Evolutionary conservation across 805 yeast species (phyloP).

Genomic region (Naumovozyma baii): DNA sequence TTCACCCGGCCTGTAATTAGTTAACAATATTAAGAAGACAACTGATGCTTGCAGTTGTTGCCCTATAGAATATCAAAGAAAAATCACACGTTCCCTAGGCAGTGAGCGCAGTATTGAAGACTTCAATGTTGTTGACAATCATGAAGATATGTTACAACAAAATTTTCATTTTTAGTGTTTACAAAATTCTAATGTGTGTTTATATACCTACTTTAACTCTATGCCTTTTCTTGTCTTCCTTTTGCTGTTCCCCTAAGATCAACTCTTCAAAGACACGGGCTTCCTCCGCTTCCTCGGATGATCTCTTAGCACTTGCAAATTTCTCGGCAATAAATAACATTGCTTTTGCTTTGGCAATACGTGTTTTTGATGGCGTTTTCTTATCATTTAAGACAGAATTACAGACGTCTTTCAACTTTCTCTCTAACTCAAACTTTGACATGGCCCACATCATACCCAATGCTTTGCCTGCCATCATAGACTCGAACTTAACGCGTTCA

Average conservation of each 20-base stretch:
- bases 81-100: too few relatives aligned
- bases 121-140: too few relatives aligned
- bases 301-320: slow-evolving; percentile 57
- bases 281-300: slow-evolving; percentile 86
- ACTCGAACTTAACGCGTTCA: slow-evolving; percentile 68
- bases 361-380: slow-evolving; percentile 45
- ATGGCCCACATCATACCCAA: slow-evolving; percentile 94
- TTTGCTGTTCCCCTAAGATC: slow-evolving; percentile 73
- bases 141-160: too few relatives aligned
- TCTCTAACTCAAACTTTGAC: slow-evolving; percentile 75
- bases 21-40: too few relatives aligned
- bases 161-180: too few relatives aligned
- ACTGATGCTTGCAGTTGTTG: too few relatives aligned
- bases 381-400: slow-evolving; percentile 69
- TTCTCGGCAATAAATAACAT: slow-evolving; percentile 60
- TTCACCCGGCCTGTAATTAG: too few relatives aligned
- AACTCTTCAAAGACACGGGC: slow-evolving; percentile 84
- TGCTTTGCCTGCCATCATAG: slow-evolving; percentile 76
- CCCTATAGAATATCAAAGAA: too few relatives aligned
- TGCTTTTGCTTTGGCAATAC: slow-evolving; percentile 72
- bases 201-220: background rate
- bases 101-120: too few relatives aligned
- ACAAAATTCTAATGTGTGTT: background rate
- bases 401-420: slow-evolving; percentile 73
- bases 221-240: slow-evolving; percentile 19